phyloP scores from a whole-genome alignment of 768 basidiomycete species.

The Panaeolus papilionaceus region DNA sequence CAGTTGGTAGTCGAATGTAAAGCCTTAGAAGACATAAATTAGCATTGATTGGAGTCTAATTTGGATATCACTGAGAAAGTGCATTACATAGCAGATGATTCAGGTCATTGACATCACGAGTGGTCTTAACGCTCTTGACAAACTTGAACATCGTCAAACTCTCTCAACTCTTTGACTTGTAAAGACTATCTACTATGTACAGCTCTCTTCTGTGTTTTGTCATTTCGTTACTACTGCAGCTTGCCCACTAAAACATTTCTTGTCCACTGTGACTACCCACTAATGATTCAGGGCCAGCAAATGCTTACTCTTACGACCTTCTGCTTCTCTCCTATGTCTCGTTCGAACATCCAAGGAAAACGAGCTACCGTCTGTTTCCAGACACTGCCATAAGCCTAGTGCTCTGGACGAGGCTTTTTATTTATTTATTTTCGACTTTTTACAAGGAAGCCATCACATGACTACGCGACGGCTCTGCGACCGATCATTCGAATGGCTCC shows the following conservation, averaged over 20 bases:
- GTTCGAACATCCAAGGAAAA: not conserved
- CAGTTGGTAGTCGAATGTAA: slow-evolving; percentile 15
- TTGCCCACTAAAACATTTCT: not conserved
- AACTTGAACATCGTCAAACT: not conserved
- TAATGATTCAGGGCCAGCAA: not conserved
- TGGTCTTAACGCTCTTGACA: not conserved
- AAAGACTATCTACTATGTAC: too few relatives aligned
- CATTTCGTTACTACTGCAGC: not conserved
- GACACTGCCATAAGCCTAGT: not conserved
- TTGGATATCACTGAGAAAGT: not conserved
- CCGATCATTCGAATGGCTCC: not conserved
- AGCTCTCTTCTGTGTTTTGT: not conserved
- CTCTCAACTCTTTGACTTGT: not conserved
- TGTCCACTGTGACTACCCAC: not conserved
- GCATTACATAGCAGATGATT: slow-evolving; percentile 7
- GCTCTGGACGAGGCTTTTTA: not conserved
- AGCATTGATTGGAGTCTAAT: slow-evolving; percentile 2
- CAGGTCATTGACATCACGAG: not conserved
- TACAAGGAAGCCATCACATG: not conserved
- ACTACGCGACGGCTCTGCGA: not conserved
- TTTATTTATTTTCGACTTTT: not conserved
- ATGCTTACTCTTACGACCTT: not conserved
- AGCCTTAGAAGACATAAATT: not conserved
- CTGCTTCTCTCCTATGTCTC: not conserved
- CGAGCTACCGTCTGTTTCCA: not conserved